These are phyloP conservation scores for Sphaerobolus stellatus DNA, from an alignment of 1,284 basidiomycete species.

Conservation along the genomic window DNA sequence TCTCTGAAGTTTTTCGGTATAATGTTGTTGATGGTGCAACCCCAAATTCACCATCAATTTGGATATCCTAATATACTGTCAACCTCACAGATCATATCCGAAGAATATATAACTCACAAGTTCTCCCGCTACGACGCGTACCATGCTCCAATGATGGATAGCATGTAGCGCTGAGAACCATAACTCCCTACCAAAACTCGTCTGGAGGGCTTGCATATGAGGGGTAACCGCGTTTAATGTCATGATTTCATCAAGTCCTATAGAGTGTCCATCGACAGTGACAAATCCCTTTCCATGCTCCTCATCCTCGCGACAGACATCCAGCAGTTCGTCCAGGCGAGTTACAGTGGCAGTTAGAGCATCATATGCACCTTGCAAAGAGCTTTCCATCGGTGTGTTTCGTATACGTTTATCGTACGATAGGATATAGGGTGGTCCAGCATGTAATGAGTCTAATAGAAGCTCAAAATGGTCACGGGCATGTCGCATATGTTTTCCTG, in stretches of 20 bases:
- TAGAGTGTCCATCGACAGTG: conserved; percentile 17
- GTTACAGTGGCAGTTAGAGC: conserved; percentile 58
- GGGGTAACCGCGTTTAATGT: conserved; percentile 78
- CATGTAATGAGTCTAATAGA: conserved; percentile 51
- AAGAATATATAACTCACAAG: conserved; percentile 46
- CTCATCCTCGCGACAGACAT: conserved; percentile 20
- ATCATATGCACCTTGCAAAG: conserved; percentile 53
- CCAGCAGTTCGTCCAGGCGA: conserved; percentile 53
- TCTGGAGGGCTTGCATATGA: conserved; percentile 66
- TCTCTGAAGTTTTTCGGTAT: conserved; percentile 47
- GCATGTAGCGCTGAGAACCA: conserved; percentile 85
- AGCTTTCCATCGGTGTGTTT: conserved; percentile 80
- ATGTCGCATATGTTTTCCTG: conserved; percentile 81
- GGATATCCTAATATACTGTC: conserved; percentile 51
- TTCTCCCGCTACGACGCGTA: conserved; percentile 78
- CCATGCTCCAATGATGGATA: conserved; percentile 85
- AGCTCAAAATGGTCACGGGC: conserved; percentile 77
- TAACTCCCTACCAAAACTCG: conserved; percentile 83
- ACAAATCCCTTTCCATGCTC: conserved; percentile 6
- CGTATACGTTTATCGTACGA: conserved; percentile 74
- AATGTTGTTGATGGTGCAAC: conserved; percentile 80
- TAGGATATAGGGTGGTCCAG: conserved; percentile 31
- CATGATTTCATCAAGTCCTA: conserved; percentile 53
- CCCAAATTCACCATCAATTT: conserved; percentile 70
- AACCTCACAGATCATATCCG: conserved; percentile 10